These are phyloP conservation scores for Myxozyma neglecta DNA, from an alignment of 805 yeast species.

Conservation along the genomic window DNA sequence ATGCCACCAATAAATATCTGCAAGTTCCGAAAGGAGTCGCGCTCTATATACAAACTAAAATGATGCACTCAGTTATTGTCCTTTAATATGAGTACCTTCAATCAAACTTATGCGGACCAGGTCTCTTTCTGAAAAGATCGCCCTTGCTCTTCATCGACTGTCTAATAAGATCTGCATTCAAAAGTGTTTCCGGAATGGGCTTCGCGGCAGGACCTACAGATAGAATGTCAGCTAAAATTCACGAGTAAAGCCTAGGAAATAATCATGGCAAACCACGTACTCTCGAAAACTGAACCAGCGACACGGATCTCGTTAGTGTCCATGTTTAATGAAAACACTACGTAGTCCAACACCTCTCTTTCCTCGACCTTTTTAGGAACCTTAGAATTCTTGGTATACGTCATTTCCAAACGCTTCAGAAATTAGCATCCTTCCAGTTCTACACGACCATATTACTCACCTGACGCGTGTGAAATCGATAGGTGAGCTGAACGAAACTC, in stretches of 20 bases:
- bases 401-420: constrained; percentile 13
- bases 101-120: constrained; percentile 14
- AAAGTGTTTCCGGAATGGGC: constrained; percentile 13
- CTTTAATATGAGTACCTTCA: not conserved
- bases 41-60: constrained; percentile 1
- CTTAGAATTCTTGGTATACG: constrained; percentile 9
- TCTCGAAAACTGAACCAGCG: constrained; percentile 28
- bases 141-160: constrained; percentile 24
- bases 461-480: constrained; percentile 21
- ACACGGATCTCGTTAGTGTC: constrained; percentile 17
- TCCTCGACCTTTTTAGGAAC: constrained; percentile 12
- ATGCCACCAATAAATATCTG: no score
- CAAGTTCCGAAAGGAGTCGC: not conserved
- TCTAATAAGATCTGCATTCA: not conserved
- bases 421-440: not conserved
- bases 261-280: constrained; percentile 7
- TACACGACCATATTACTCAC: constrained; percentile 2
- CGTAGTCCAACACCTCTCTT: constrained; percentile 19
- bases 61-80: not conserved
- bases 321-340: constrained; percentile 15
- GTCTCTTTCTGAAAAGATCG: constrained; percentile 24
- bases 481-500: constrained; percentile 18
- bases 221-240: not conserved
- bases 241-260: not conserved
- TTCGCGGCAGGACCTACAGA: constrained; percentile 18